Evolutionary conservation across 208 protist genomes (phyloP).

Genomic region (Strigomonas culicis): DNA sequence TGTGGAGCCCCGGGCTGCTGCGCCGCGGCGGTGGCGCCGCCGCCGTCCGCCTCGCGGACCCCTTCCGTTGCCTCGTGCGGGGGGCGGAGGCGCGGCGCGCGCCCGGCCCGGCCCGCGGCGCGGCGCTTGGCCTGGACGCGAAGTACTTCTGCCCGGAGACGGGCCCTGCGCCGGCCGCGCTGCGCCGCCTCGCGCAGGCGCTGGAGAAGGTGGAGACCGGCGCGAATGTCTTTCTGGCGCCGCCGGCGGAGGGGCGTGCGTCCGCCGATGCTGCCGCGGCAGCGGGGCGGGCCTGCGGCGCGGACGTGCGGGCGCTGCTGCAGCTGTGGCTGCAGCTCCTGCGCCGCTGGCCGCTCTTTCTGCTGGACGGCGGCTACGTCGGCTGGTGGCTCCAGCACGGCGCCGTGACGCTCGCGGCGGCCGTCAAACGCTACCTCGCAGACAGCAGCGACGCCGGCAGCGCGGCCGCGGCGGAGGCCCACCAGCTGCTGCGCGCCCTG

Average conservation of each 20-base stretch:
- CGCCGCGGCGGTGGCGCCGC: not conserved
- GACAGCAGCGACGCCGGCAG: conserved; percentile 32
- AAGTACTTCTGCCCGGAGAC: not conserved
- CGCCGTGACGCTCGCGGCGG: conserved; percentile 19
- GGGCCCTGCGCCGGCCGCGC: not conserved
- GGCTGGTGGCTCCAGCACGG: conserved; percentile 32
- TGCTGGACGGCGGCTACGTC: conserved; percentile 28
- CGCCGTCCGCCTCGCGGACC: not conserved
- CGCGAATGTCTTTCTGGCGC: not conserved
- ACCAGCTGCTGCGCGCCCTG: conserved; percentile 26
- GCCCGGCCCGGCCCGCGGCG: too few species aligned
- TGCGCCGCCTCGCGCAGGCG: too few species aligned
- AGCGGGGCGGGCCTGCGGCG: not conserved
- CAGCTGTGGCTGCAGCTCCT: not conserved
- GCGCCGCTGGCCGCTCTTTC: conserved; percentile 9
- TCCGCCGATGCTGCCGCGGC: not conserved
- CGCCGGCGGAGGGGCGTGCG: too few species aligned
- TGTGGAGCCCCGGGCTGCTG: not conserved
- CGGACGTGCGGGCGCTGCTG: not conserved
- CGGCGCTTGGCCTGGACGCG: too few species aligned
- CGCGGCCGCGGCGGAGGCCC: conserved; percentile 31
- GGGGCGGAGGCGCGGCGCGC: not conserved
- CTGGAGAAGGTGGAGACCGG: not conserved
- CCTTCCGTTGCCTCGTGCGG: not conserved
- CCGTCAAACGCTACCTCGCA: conserved; percentile 15